Base-by-base conservation (phyloP, 2,329 filamentous ascomycete species). In the Calonectria pteridis region DNA sequence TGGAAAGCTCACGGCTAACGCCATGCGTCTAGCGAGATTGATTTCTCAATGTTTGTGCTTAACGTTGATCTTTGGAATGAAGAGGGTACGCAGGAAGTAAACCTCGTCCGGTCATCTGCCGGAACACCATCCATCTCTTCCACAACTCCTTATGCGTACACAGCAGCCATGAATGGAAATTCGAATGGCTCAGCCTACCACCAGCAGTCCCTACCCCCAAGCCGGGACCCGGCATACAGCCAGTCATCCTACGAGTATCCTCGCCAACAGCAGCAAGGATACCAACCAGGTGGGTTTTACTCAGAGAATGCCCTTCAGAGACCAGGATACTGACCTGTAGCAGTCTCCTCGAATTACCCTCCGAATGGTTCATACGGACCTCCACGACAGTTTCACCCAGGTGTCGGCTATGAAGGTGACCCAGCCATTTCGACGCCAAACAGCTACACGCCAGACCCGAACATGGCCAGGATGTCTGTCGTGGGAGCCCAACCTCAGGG, bases 41-140 rank as follows among this genome's bases (percentile, higher is more conserved):
- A 86, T 46, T 81, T 84, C 70, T 81, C 82, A 40, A 85, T 84
- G 83, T 86, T 85, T 73, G 91, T 93, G 13, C 85, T 93, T 46
- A 92, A 92, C 64, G 92, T 93, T 9, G 92, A 94, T 78, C 85
- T 94, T 3, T 93, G 92, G 86, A 92, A 91, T 64, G 92, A 93
- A 77, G 90, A 92, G 55, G 90, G 91, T 23, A 86, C 89, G 0
- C 88, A 91, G 71, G 92, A 93, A 84, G 91, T 93, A 37, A 93
- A 93, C 70, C 88, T 94, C 72, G 89, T 92, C 29, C 91, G 93
- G 81, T 89, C 90, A 65, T 90, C 89, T 1, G 92, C 91, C 74
- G 91, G 90, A 31, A 89, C 89, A 4, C 94, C 95, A 1, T 95
- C 94, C 18, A 98, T 98, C 79, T 94, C 93, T 3, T 94, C 94